These are phyloP conservation scores for Mycena sanguinolenta DNA, from an alignment of 768 basidiomycete genomes.

Conservation along the genomic window DNA sequence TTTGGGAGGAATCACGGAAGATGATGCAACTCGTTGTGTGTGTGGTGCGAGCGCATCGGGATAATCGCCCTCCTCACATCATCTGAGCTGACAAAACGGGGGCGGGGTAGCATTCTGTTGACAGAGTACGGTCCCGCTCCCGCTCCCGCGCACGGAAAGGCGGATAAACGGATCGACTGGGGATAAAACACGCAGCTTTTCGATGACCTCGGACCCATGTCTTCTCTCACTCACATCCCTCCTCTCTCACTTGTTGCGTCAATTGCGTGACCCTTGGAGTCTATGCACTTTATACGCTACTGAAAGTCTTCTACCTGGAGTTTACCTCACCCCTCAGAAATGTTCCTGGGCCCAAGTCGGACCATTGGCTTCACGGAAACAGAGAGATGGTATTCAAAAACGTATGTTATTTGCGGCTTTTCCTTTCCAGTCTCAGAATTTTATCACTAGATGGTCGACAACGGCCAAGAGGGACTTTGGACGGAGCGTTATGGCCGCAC, in stretches of 20 bases:
- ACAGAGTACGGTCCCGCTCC: too few species aligned
- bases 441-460: too few species aligned
- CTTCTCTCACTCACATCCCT: background rate
- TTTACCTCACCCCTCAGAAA: slow-evolving; percentile 45
- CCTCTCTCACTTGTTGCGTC: background rate
- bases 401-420: background rate
- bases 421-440: slow-evolving; percentile 17
- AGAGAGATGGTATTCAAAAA: slow-evolving; percentile 23
- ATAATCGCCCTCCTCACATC: too few species aligned
- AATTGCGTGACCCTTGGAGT: slow-evolving; percentile 2
- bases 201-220: background rate
- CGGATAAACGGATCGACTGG: too few species aligned
- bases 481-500: slow-evolving; percentile 61
- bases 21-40: too few species aligned
- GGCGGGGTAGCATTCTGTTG: too few species aligned
- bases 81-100: too few species aligned
- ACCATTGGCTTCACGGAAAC: slow-evolving; percentile 50
- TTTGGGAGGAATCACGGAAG: too few species aligned
- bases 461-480: slow-evolving; percentile 59
- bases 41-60: too few species aligned
- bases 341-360: slow-evolving; percentile 52
- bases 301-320: slow-evolving; percentile 21
- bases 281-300: slow-evolving; percentile 25
- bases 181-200: too few species aligned
- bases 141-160: too few species aligned